Base-by-base conservation (phyloP, 192 early-diverging fungal species). In the Entomortierella lignicola region DNA sequence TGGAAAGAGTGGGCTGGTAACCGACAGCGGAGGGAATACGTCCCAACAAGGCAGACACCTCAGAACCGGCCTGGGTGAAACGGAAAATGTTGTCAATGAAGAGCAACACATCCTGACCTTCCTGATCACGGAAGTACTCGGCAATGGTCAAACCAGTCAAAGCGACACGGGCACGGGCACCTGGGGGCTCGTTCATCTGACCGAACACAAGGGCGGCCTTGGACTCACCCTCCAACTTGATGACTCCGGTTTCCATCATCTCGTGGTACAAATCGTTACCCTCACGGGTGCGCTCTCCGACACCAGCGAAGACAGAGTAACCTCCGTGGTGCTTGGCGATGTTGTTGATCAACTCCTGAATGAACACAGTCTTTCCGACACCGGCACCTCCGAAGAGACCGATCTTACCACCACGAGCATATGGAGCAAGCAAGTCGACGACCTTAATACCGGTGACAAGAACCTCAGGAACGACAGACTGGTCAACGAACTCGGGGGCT, bases 71-170 rank as follows among this genome's bases (percentile, higher is more conserved):
- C 88, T 99, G 97, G 53, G 96, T 99, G 92, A 99, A 99, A 84
- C 97, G 91, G 96, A 99, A 99, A 94, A 99, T 97, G 93, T 99
- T 99, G 93, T 99, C 97, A 84, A 99, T 94, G 90, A 99, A 99
- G 79, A 99, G 92, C 72, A 99, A 90, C 91, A 99, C 97, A 83
- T 99, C 97, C 90, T 99, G 96, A 79, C 96, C 96, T 85, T 99
- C 97, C 82, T 94, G 92, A 88, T 99, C 97, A 94, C 97, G 96
- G 95, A 99, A 99, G 89, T 99, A 97, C 88, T 99, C 97, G 80
- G 97, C 97, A 80, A 99, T 94, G 81, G 97, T 99, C 82, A 99
- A 87, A 66, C 96, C 96, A 60, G 96, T 98, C 77, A 98, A 87
- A 63, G 96, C 96, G 50, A 98, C 96, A 94, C 96, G 95, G 66